Evolutionary conservation across 352 stramenopile species (phyloP).

Genomic region (Aphanomyces invadans): DNA sequence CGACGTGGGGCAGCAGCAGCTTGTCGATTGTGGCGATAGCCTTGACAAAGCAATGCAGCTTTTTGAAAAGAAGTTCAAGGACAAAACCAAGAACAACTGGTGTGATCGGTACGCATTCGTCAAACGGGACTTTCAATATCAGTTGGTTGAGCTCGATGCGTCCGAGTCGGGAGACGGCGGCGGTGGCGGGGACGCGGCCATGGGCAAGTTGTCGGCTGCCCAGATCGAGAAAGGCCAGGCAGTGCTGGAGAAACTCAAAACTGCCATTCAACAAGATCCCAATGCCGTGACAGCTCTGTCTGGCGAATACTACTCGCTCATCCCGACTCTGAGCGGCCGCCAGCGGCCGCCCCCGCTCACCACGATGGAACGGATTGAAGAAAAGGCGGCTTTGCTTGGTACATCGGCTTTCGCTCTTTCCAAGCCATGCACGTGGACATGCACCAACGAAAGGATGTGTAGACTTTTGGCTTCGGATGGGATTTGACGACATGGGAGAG

Average conservation of each 20-base stretch:
- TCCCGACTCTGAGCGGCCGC: neutral
- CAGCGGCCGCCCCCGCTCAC: constrained; percentile 8
- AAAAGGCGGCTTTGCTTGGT: constrained; percentile 12
- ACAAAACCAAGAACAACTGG: constrained; percentile 21
- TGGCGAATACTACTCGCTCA: constrained; percentile 4
- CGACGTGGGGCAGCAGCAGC: constrained; percentile 1
- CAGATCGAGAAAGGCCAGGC: constrained; percentile 9
- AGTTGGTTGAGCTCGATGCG: neutral
- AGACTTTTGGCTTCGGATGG: constrained; percentile 22
- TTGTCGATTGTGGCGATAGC: neutral
- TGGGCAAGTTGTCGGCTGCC: constrained; percentile 16
- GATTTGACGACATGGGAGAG: constrained; percentile 23
- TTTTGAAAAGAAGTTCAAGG: constrained; percentile 19
- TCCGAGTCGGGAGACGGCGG: neutral
- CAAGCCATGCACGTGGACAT: neutral
- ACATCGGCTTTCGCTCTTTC: neutral
- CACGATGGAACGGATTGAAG: constrained; percentile 1
- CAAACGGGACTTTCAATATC: neutral
- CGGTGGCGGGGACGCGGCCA: neutral
- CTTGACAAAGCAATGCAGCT: neutral
- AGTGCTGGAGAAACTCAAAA: neutral
- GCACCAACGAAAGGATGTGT: neutral
- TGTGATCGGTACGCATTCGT: constrained; percentile 1
- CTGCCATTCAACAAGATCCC: neutral
- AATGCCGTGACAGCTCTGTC: neutral